Evolutionary conservation across 192 early-diverging fungal genomes (phyloP), one percentile per base, ranked within the genome.

Genomic region (Coemansia sp.): DNA sequence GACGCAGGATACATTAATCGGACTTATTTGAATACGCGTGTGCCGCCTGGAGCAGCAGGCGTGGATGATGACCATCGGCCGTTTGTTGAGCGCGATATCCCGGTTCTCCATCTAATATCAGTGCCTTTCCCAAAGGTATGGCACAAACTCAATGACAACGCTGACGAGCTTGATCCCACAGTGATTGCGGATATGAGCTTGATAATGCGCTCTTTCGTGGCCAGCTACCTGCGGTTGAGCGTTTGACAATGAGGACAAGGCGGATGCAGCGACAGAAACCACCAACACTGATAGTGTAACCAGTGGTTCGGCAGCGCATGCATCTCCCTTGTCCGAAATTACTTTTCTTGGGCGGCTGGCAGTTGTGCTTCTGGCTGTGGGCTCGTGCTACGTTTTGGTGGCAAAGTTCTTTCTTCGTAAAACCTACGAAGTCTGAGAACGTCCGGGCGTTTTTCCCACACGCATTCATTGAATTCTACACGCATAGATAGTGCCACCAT

Each of bases 51-150:
- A 33, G 69, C 66, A 33, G 75, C 70, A 10, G 58, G 72, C 5
- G 76, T 96, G 24, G 85, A 89, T 23, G 96, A 98, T 67, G 96
- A 98, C 71, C 94, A 98, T 71, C 36, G 86, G 4, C 96, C 96
- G 17, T 98, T 98, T 81, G 32, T 92, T 32, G 27, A 85, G 20
- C 82, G 87, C 21, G 89, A 93, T 9, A 90, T 96, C 0, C 91
- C 93, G 2, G 86, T 94, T 51, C 82, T 96, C 20, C 96, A 98
- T 70, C 60, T 93, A 27, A 98, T 98, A 57, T 86, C 95, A 5
- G 63, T 70, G 20, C 91, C 91, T 17, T 98, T 98, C 75, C 95
- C 96, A 17, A 53, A 52, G 21, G 90, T 89, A 1, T 98, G 96
- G 96, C 96, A 98, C 66, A 94, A 68, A 0, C 50, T 84, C 2